Conservation (phyloP, 768 basidiomycete species). For the Serendipita vermifera region DNA sequence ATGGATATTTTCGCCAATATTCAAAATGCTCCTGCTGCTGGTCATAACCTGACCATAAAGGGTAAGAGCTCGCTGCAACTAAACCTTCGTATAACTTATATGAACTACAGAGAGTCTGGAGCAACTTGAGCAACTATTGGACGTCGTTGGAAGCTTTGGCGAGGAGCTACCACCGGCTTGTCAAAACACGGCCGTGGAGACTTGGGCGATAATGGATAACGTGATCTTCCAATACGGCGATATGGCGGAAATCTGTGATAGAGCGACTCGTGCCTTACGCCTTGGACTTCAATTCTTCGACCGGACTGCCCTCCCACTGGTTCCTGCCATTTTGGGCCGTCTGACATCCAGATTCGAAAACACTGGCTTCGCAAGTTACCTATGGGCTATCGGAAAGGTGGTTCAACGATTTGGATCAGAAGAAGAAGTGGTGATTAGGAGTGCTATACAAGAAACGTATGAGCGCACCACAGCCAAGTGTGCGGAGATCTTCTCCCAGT, state of each 20-base stretch:
- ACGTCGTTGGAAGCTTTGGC: slow-evolving; percentile 67
- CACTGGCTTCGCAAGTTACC: slow-evolving; percentile 71
- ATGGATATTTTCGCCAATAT: slow-evolving; percentile 70
- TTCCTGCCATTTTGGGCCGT: slow-evolving; percentile 55
- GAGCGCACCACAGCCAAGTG: slow-evolving; percentile 59
- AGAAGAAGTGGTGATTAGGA: slow-evolving; percentile 41
- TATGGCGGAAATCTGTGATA: slow-evolving; percentile 66
- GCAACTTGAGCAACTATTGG: slow-evolving; percentile 84
- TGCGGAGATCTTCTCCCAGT: neutral
- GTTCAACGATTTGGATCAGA: slow-evolving; percentile 64
- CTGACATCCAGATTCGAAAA: slow-evolving; percentile 69
- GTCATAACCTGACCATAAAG: slow-evolving; percentile 31
- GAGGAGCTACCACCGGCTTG: slow-evolving; percentile 73
- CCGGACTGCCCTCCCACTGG: slow-evolving; percentile 46
- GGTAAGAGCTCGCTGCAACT: no score
- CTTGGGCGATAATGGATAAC: slow-evolving; percentile 71
- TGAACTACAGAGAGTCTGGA: slow-evolving; percentile 80
- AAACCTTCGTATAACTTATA: no score
- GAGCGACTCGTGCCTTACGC: slow-evolving; percentile 70
- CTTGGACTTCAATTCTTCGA: slow-evolving; percentile 77
- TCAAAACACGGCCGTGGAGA: slow-evolving; percentile 60
- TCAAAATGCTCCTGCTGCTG: slow-evolving; percentile 43
- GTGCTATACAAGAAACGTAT: slow-evolving; percentile 49
- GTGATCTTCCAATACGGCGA: slow-evolving; percentile 70
- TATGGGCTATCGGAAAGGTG: slow-evolving; percentile 90